Base-by-base conservation (phyloP, 202 grass and related monocot species). In the Cymbopogon flexuosus region DNA sequence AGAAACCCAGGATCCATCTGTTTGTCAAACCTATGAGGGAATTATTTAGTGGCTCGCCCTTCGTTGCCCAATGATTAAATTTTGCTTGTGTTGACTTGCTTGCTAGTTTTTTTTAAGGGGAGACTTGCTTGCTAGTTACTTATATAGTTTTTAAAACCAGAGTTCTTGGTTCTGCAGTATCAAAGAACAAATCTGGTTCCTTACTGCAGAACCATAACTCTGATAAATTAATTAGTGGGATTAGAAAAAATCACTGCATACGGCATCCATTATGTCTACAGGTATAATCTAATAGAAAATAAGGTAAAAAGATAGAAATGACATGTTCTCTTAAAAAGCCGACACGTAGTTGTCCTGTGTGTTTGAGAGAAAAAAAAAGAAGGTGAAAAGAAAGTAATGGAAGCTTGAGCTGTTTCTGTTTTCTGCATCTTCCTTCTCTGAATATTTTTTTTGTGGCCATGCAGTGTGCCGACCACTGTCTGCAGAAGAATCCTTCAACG, bases 41-140 rank as follows among this genome's bases (percentile, higher is more conserved):
- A 51, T 72, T 47, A 5, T 45, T 81, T 76, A 52, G n/a, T 6
- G 10, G 9, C 46, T 65, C 12, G 14, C 3, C 1, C 2, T 79
- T 77, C 13, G 34, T 19, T n/a, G 13, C 5, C 76, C 77, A 88
- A 84, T 88, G 45, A 51, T 57, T 27, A 19, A 6, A 39, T 58
- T 52, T 76, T 81, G 81, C 87, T 84, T 80, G 54, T 84, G 65
- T 81, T 76, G 56, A 88, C 76, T 79, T 84, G 19, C 72, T 82
- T 82, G 14, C 29, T 77, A 49, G 36, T 40, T 77, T n/a, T n/a
- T n/a, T n/a, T n/a, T n/a, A n/a, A n/a, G n/a, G n/a, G n/a, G n/a
- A n/a, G 56, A 88, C 76, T 79, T 84, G 19, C 72, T 82, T 82
- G 14, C 29, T 77, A 49, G 36, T 40, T 77, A 45, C n/a, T 40